Base-by-base conservation (phyloP, 805 yeast genomes). In the Jamesozyma lodderae region DNA sequence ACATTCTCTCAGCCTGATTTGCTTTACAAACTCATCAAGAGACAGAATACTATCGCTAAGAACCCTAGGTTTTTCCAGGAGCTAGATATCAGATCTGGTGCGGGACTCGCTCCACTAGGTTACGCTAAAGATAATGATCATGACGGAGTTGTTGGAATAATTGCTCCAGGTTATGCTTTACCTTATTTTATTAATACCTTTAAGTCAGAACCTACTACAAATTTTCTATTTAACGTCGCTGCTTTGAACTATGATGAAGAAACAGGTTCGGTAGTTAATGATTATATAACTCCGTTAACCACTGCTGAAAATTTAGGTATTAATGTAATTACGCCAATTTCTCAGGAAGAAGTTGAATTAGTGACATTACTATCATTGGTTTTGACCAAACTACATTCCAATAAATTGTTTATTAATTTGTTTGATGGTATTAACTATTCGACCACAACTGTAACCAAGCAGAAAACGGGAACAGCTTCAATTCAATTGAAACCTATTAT, bases 31-130 rank as follows among this genome's bases (percentile, higher is more conserved):
- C 69, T 75, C 34, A 55, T 31, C 33, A 36, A 30, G 45, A 46
- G 23, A 36, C 49, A 60, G 37, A 36, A 9, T 38, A 14, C 43
- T 21, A 14, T 17, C 17, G 40, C 36, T 9, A 11, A 25, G 6
- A 33, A 22, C 10, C 27, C 39, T 13, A 36, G 42, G 13, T 51
- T 37, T 30, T 53, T 52, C 33, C 50, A 55, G 32, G 62, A 72
- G 45, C 60, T 80, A 41, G 86, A 87, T 53, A 73, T 84, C 40
- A 77, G 95, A 57, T 67, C 81, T 2, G 96, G 96, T 51, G 92
- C 95, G 23, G 84, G 90, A 33, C 71, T 77, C 44, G 73, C 83
- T 20, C 70, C 90, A 33, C 65, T 83, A 36, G 96, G 96, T 27
- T 88, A 79, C 62, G 59, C 75, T 38, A 33, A 38, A 0, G 43